Conservation (phyloP, 208 protist genomes). For the Leishmania aethiopica region DNA sequence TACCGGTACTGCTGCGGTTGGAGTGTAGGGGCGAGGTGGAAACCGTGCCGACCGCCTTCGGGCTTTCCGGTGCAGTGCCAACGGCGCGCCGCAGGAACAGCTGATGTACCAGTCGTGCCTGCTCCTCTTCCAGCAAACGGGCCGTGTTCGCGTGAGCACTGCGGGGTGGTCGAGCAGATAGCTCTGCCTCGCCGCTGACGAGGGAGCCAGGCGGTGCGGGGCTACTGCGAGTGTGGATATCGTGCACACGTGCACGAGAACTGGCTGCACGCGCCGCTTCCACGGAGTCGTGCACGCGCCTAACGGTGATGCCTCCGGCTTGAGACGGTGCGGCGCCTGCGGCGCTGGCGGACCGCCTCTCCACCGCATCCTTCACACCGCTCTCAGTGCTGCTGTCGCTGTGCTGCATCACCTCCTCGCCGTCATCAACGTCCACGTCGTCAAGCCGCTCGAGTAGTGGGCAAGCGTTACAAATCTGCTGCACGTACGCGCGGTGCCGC, state of each 20-base stretch:
- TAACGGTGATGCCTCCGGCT: neutral
- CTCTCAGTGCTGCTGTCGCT: slow-evolving; percentile 5
- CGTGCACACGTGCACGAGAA: neutral
- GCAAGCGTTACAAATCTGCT: slow-evolving; percentile 31
- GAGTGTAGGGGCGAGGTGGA: neutral
- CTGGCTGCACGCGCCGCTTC: slow-evolving; percentile 8
- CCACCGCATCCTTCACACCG: neutral
- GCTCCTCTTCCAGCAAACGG: slow-evolving; percentile 20
- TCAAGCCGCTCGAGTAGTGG: slow-evolving; percentile 53
- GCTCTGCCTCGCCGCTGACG: neutral
- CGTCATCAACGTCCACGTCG: slow-evolving; percentile 27
- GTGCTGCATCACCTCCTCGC: slow-evolving; percentile 1
- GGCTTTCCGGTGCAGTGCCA: neutral
- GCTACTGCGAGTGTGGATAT: neutral
- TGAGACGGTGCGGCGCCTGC: neutral
- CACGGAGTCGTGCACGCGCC: slow-evolving; percentile 1
- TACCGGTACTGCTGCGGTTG: neutral
- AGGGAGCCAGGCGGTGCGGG: neutral
- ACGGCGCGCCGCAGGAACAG: slow-evolving; percentile 13
- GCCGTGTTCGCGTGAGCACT: neutral
- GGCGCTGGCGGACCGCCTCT: neutral
- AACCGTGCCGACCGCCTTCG: neutral
- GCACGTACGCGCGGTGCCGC: slow-evolving; percentile 10
- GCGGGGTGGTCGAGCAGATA: neutral
- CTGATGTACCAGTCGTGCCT: slow-evolving; percentile 23